Evolutionary conservation across 352 stramenopile species (phyloP).

Genomic region (Pythium phragmitis): DNA sequence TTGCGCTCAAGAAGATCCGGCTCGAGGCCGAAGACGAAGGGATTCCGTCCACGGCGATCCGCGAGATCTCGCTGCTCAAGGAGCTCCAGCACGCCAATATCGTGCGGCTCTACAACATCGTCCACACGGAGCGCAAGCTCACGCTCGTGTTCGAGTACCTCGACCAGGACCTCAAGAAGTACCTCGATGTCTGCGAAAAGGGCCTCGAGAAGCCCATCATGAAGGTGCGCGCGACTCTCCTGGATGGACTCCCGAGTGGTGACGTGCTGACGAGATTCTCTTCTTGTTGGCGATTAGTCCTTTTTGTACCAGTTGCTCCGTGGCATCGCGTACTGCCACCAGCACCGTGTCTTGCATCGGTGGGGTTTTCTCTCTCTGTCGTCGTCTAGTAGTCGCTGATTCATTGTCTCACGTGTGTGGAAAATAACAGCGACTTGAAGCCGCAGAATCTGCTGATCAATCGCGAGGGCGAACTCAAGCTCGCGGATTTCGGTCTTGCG

Average conservation of each 20-base stretch:
- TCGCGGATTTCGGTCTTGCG: slow-evolving; percentile 99
- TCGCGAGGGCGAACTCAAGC: slow-evolving; percentile 96
- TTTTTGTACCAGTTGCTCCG: slow-evolving; percentile 95
- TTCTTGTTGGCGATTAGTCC: slow-evolving; percentile 60
- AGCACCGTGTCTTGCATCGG: slow-evolving; percentile 93
- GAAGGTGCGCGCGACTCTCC: slow-evolving; percentile 65
- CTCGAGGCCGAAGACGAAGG: slow-evolving; percentile 98
- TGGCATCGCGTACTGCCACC: slow-evolving; percentile 99
- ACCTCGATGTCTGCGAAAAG: slow-evolving; percentile 93
- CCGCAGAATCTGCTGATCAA: slow-evolving; percentile 99
- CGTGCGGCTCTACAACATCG: slow-evolving; percentile 99
- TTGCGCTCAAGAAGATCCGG: slow-evolving; percentile 99
- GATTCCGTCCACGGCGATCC: slow-evolving; percentile 97
- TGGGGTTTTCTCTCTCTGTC: slow-evolving; percentile 22
- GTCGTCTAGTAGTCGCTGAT: no score
- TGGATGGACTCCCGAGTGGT: slow-evolving; percentile 38
- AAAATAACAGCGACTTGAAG: slow-evolving; percentile 95
- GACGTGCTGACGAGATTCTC: background rate
- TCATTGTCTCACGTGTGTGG: background rate
- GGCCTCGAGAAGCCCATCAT: slow-evolving; percentile 82
- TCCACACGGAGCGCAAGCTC: slow-evolving; percentile 99
- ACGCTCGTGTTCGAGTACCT: slow-evolving; percentile 99
- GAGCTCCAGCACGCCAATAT: slow-evolving; percentile 98
- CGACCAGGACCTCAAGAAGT: slow-evolving; percentile 96
- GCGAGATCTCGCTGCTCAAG: slow-evolving; percentile 98